Base-by-base conservation (phyloP, 192 early-diverging fungal genomes). In the Rhizoclosmatium sp. region DNA sequence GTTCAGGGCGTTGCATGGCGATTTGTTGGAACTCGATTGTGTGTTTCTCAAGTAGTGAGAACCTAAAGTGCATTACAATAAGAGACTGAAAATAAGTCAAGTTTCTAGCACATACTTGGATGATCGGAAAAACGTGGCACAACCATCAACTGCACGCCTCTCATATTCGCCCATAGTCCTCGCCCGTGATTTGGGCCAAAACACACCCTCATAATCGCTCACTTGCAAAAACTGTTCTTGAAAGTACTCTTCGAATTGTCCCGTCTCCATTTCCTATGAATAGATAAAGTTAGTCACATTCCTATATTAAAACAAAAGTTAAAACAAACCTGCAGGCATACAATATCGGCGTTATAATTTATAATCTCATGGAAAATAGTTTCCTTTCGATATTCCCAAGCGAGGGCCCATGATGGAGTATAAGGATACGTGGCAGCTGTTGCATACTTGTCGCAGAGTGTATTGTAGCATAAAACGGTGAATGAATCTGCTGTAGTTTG, bases 1-100 rank as follows among this genome's bases (percentile, higher is more conserved):
- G 93, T 78, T 97, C 96, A 41, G 93, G 90, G 77, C 93, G 84
- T 68, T 92, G 90, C 83, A 97, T 89, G 10, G 95, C 96, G 69
- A 93, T 89, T 81, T 97, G 96, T 83, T 97, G 95, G 87, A 96
- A 99, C 85, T 99, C 98, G 39, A 99, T 88, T 64, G 93, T 78
- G 58, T 95, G 92, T 79, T 95, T 92, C n/a, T 97, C 94, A 41
- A 95, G 76, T 47, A 94, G 79, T 31, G 83, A 84, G 81, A 95
- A 97, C 87, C 94, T 96, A 69, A 31, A 5, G 49, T 70, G 64
- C 40, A 81, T 69, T 39, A 16, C n/a, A 46, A 10, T 10, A 14
- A 59, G 42, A 65, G 62, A 47, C 9, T 46, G 59, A 40, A 49
- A 56, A 78, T 62, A 69, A 80, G 40, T 75, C 65, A 69, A 39